These are phyloP conservation scores for Solanum microdontum DNA, from an alignment of 257 asterid species.

Conservation along the genomic window DNA sequence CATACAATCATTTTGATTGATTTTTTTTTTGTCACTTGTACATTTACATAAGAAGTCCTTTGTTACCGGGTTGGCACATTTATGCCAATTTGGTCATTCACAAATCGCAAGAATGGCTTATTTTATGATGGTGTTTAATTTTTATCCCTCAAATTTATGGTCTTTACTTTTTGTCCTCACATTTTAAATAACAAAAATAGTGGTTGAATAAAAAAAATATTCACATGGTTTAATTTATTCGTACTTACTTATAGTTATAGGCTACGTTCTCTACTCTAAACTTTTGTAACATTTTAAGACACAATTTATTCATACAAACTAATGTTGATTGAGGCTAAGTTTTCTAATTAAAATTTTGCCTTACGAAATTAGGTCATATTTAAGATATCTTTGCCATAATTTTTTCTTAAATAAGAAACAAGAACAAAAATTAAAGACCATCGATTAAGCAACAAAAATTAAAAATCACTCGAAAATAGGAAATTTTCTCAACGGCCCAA, in stretches of 20 bases:
- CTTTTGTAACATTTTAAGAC: background rate
- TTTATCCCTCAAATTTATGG: too few relatives aligned
- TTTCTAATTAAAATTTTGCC: background rate
- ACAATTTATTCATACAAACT: background rate
- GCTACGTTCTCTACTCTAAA: background rate
- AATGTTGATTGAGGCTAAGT: background rate
- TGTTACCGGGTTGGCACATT: background rate
- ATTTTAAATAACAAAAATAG: too few relatives aligned
- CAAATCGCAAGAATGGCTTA: background rate
- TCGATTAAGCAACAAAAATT: too few relatives aligned
- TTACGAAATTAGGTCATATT: background rate
- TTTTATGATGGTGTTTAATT: background rate
- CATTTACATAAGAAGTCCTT: background rate
- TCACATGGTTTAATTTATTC: accelerated
- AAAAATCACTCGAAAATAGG: too few relatives aligned
- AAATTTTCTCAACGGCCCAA: background rate
- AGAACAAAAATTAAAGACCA: too few relatives aligned
- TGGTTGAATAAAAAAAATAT: too few relatives aligned
- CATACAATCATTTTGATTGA: background rate
- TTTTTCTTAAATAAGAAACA: too few relatives aligned
- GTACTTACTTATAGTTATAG: background rate
- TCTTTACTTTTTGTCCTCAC: too few relatives aligned
- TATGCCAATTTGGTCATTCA: background rate
- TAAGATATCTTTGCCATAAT: background rate
- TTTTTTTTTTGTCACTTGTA: too few relatives aligned